Evolutionary conservation across 345 rosid species (phyloP), one percentile per base, ranked within the genome.

Genomic region (Citrus inodora): DNA sequence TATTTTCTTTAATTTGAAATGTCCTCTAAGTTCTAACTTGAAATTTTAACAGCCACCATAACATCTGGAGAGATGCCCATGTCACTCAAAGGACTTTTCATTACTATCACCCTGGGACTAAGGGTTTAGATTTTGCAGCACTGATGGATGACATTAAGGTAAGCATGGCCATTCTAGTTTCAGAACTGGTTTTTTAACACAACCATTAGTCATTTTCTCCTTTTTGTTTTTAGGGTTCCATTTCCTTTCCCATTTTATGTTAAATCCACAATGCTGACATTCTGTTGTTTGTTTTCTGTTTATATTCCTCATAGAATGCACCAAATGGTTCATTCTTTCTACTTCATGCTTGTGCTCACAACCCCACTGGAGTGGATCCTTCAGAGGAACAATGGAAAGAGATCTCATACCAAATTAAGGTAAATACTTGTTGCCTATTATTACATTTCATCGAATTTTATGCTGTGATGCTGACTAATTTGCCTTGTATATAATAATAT

Each of bases 321-420:
- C 98, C 96, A 9, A 86, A 88, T 77, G 96, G 98, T 27, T 95
- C 99, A 28, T 90, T 95, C 94, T 92, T 95, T 85, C 86, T 95
- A 21, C 93, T 95, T 67, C 99, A 95, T 83, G 94, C 97, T 40
- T 90, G 98, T 82, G 92, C 96, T 58, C 98, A 90, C 85, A 95
- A 95, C 81, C 99, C 99, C 79, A 95, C 98, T 67, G 99, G 98
- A 46, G 99, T 95, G 27, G 99, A 95, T 74, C 99, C 99, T 76
- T 65, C 97, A 24, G 99, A 93, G 78, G 96, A 91, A 81, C 93
- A 95, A 60, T 95, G 99, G 99, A 91, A 83, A 85, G 94, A 92
- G 90, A 95, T 95, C 73, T 95, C 99, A 63, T 83, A 92, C 81
- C 91, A 84, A 60, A 86, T 95, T 80, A 95, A 93, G 94, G 99